Conservation (phyloP, 495 filamentous ascomycete species). For the Achaetomiella virescens region DNA sequence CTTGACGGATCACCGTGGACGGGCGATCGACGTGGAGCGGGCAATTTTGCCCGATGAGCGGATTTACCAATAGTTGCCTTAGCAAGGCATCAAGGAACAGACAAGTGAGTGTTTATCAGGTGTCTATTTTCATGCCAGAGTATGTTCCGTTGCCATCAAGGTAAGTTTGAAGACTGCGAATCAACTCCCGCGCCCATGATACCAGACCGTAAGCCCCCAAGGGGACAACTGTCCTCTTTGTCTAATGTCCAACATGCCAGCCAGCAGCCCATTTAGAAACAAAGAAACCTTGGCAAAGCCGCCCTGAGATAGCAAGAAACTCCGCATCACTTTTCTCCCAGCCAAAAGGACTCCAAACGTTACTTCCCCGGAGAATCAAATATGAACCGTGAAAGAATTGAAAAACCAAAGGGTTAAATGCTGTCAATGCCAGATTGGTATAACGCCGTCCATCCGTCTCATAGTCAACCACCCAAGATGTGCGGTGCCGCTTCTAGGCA, state of each 20-base stretch:
- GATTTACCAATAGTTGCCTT: no score
- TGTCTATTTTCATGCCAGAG: slow-evolving; percentile 15
- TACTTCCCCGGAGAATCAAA: slow-evolving; percentile 20
- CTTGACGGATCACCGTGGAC: no score
- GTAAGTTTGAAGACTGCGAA: neutral
- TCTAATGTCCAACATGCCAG: slow-evolving; percentile 22
- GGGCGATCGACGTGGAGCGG: no score
- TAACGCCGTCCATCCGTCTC: neutral
- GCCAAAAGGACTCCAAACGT: slow-evolving; percentile 25
- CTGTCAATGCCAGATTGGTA: slow-evolving; percentile 9
- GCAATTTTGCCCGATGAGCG: no score
- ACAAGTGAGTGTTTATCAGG: no score
- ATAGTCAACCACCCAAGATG: neutral
- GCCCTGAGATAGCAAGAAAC: slow-evolving; percentile 19
- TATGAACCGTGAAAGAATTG: slow-evolving; percentile 9
- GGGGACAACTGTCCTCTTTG: neutral
- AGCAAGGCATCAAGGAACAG: no score
- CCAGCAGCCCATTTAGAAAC: slow-evolving; percentile 21
- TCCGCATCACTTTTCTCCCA: neutral
- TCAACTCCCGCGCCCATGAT: slow-evolving; percentile 9
- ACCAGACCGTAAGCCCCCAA: neutral
- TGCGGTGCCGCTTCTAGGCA: slow-evolving; percentile 21
- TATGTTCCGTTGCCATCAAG: slow-evolving; percentile 2
- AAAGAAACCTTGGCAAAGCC: neutral
- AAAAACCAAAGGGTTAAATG: slow-evolving; percentile 4